phyloP scores from a whole-genome alignment of 2,329 filamentous ascomycete genomes.

The Monilinia polystroma region DNA sequence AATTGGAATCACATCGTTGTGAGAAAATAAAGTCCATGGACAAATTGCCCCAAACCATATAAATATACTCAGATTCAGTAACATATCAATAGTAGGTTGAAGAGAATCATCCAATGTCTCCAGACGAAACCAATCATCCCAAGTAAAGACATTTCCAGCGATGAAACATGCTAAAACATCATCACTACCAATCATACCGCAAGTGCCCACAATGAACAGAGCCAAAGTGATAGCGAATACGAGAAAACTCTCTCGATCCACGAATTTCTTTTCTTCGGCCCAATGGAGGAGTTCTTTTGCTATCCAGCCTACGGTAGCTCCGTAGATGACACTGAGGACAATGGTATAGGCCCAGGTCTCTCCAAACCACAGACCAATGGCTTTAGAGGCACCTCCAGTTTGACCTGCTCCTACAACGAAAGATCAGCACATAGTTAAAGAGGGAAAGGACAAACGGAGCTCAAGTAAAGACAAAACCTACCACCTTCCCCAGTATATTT shows the following conservation, averaged over 20 bases:
- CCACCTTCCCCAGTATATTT: constrained; percentile 61
- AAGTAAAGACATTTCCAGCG: constrained; percentile 86
- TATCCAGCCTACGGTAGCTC: constrained; percentile 73
- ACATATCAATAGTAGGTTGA: constrained; percentile 93
- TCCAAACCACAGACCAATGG: constrained; percentile 78
- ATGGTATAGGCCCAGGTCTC: constrained; percentile 86
- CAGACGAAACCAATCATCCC: constrained; percentile 91
- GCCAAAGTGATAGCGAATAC: constrained; percentile 74
- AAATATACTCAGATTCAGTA: constrained; percentile 79
- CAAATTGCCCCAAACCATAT: constrained; percentile 87
- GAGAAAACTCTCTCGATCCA: constrained; percentile 41
- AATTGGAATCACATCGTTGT: constrained; percentile 68
- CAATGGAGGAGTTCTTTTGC: constrained; percentile 81
- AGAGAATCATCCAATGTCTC: constrained; percentile 87
- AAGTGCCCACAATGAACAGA: constrained; percentile 83
- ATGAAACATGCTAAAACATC: constrained; percentile 92
- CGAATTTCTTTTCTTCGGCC: constrained; percentile 76
- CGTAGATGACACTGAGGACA: constrained; percentile 74
- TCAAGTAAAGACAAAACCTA: constrained; percentile 47
- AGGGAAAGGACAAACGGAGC: not conserved
- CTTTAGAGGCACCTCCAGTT: constrained; percentile 59
- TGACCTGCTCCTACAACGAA: constrained; percentile 41
- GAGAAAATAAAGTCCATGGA: constrained; percentile 71
- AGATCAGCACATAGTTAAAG: not conserved
- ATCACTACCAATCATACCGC: constrained; percentile 87